phyloP scores from a whole-genome alignment of 176 grass and related monocot species.

The Cocos nucifera region DNA sequence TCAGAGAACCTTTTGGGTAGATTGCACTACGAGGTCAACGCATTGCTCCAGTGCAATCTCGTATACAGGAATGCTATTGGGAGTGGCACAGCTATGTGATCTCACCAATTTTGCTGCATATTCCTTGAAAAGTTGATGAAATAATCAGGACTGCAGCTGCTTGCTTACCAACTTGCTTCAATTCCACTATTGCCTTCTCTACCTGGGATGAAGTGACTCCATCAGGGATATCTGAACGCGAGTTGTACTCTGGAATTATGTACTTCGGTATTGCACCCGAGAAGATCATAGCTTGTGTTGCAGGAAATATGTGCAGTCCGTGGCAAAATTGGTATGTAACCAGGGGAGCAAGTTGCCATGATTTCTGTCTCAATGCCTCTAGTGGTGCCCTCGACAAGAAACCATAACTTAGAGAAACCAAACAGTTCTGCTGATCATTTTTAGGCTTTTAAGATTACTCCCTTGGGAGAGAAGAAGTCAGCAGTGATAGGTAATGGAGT shows the following conservation, averaged over 20 bases:
- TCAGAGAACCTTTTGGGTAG: slow-evolving; percentile 70
- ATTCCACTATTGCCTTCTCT: slow-evolving; percentile 40
- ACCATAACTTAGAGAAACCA: slow-evolving; percentile 64
- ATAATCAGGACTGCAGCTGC: slow-evolving; percentile 65
- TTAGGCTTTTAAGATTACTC: slow-evolving; percentile 63
- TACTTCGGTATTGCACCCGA: slow-evolving; percentile 60
- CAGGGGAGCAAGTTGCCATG: slow-evolving; percentile 62
- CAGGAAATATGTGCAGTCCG: slow-evolving; percentile 70
- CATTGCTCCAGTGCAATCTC: slow-evolving; percentile 61
- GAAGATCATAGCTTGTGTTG: slow-evolving; percentile 52
- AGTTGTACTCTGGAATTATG: slow-evolving; percentile 68
- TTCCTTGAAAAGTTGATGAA: slow-evolving; percentile 76
- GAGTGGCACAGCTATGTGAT: slow-evolving; percentile 41
- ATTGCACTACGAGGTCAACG: slow-evolving; percentile 65
- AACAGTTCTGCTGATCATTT: slow-evolving; percentile 40
- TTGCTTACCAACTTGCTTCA: slow-evolving; percentile 31
- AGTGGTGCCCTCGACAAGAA: slow-evolving; percentile 67
- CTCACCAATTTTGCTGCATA: slow-evolving; percentile 63
- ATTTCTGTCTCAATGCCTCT: slow-evolving; percentile 75
- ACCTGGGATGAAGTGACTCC: slow-evolving; percentile 45
- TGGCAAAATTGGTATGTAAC: slow-evolving; percentile 47
- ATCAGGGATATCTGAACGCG: slow-evolving; percentile 56
- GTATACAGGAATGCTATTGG: slow-evolving; percentile 50
- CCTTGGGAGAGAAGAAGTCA: slow-evolving; percentile 68
- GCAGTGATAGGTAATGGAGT: slow-evolving; percentile 64